Evolutionary conservation across 306 rosid genomes (phyloP).

Genomic region (Alnus rubra): DNA sequence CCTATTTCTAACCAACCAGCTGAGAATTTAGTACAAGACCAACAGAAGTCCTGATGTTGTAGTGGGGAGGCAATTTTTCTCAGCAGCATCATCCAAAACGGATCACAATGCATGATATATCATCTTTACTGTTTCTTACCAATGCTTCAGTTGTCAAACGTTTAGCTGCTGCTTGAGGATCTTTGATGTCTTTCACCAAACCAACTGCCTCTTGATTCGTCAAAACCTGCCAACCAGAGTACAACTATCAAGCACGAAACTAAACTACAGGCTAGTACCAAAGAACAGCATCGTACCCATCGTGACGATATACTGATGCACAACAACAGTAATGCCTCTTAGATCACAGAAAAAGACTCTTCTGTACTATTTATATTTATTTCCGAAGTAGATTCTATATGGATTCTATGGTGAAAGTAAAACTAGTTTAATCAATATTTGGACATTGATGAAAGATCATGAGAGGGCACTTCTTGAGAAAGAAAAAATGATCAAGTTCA

Average conservation of each 20-base stretch:
- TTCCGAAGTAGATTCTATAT: neutral
- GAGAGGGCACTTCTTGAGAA: neutral
- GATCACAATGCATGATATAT: conserved; percentile 44
- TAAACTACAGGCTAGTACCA: neutral
- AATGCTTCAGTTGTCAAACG: conserved; percentile 33
- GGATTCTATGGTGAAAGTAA: neutral
- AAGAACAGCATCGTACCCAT: neutral
- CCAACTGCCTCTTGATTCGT: conserved; percentile 39
- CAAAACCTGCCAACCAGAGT: conserved; percentile 33
- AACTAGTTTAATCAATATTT: neutral
- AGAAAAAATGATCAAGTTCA: neutral
- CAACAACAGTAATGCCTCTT: neutral
- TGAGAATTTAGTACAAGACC: neutral
- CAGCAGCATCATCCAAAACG: conserved; percentile 27
- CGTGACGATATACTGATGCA: neutral
- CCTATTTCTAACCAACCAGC: neutral
- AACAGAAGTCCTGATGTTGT: neutral
- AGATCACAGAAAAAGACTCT: neutral
- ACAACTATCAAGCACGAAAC: neutral
- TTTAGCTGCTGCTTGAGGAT: conserved; percentile 39
- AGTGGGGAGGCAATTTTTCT: conserved; percentile 2
- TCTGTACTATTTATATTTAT: neutral
- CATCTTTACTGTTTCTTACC: conserved; percentile 36
- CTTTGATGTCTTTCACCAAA: conserved; percentile 26
- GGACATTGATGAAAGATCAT: neutral